Conservation (phyloP, 352 stramenopile genomes). For the Pythium myriotylum region DNA sequence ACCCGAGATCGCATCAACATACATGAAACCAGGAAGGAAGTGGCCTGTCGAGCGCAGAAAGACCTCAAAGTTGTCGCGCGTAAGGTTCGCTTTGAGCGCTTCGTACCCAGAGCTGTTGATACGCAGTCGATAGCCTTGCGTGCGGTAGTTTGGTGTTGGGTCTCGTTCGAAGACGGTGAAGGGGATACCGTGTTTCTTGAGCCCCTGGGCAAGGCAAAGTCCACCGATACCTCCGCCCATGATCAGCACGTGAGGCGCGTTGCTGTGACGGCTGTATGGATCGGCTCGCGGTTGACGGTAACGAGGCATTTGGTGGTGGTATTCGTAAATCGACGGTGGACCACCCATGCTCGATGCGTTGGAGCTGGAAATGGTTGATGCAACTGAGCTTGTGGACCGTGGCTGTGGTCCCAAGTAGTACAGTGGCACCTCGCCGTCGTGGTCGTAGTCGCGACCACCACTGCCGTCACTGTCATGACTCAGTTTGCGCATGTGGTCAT, state of each 20-base stretch:
- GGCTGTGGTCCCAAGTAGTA: slow-evolving; percentile 4
- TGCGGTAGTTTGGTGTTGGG: slow-evolving; percentile 51
- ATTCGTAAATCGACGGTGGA: slow-evolving; percentile 15
- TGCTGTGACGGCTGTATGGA: not conserved
- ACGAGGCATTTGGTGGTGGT: slow-evolving; percentile 19
- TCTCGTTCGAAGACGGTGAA: slow-evolving; percentile 75
- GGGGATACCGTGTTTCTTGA: slow-evolving; percentile 58
- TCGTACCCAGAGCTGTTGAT: slow-evolving; percentile 64
- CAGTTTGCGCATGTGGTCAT: slow-evolving; percentile 6
- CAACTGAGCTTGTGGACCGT: not conserved
- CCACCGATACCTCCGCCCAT: slow-evolving; percentile 57
- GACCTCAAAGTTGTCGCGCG: slow-evolving; percentile 47
- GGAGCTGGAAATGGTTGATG: slow-evolving; percentile 13
- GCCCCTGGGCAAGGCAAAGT: slow-evolving; percentile 62
- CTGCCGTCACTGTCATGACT: slow-evolving; percentile 18
- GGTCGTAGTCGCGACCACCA: not conserved
- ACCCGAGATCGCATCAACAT: slow-evolving; percentile 2
- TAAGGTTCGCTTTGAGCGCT: slow-evolving; percentile 51
- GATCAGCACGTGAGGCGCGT: slow-evolving; percentile 25
- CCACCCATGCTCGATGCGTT: slow-evolving; percentile 3
- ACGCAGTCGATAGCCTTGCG: slow-evolving; percentile 60
- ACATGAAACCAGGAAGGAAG: slow-evolving; percentile 51
- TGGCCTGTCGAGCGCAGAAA: slow-evolving; percentile 48
- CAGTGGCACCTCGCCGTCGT: slow-evolving; percentile 8
- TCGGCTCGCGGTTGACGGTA: not conserved